phyloP scores from a whole-genome alignment of 2,329 filamentous ascomycete species.

The Parastagonospora nodorum region DNA sequence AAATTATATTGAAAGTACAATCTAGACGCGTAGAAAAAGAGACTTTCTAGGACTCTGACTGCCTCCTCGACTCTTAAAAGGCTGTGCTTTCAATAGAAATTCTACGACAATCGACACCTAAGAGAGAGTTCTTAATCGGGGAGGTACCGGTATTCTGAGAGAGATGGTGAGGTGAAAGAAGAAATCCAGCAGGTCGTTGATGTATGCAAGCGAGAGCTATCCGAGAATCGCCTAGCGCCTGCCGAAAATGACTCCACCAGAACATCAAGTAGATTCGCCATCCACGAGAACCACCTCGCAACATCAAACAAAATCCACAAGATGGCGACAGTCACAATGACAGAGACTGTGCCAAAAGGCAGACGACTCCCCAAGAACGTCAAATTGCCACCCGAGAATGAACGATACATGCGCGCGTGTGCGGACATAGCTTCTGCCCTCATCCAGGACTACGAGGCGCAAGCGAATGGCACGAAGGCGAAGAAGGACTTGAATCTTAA shows the following conservation, averaged over 20 bases:
- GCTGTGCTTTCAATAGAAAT: no score
- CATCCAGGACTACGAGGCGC: constrained; percentile 90
- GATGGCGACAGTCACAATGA: constrained; percentile 69
- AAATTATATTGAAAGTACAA: no score
- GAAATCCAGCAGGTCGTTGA: no score
- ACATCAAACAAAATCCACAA: constrained; percentile 27
- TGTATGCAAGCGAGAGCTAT: constrained; percentile 6
- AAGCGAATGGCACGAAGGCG: constrained; percentile 72
- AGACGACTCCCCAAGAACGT: constrained; percentile 68
- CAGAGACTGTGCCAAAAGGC: constrained; percentile 51
- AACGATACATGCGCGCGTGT: constrained; percentile 91
- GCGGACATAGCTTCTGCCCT: constrained; percentile 92
- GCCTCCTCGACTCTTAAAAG: no score
- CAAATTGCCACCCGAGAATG: constrained; percentile 87
- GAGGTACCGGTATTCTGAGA: no score
- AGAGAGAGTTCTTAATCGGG: no score
- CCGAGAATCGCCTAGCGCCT: constrained; percentile 6
- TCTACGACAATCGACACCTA: no score
- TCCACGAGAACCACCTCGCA: constrained; percentile 14
- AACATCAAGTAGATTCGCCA: constrained; percentile 23
- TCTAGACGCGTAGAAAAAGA: no score
- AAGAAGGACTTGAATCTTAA: constrained; percentile 94
- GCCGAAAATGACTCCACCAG: constrained; percentile 29
- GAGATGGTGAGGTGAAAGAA: no score
- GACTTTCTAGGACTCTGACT: no score